Evolutionary conservation across 2,329 filamentous ascomycete genomes (phyloP), one percentile per base, ranked within the genome.

Genomic region (Trichophyton simii): DNA sequence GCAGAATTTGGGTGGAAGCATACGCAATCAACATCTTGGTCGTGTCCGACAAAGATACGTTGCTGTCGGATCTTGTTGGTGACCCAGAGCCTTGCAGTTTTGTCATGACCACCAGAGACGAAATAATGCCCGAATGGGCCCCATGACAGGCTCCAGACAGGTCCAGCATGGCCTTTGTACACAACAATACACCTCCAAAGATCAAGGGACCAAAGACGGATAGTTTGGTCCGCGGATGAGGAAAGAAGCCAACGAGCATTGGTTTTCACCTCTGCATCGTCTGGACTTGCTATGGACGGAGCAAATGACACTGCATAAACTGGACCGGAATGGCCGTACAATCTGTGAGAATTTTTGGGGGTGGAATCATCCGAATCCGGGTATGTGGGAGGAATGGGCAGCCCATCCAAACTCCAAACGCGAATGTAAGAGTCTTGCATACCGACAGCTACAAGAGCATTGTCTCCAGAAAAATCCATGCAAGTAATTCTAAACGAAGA

Each of bases 121-220:
- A 99, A 99, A 76, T 99, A 99, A 74, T 97, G 91, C 0, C 94
- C 94, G 61, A 91, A 91, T 0, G 94, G 94, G 3, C 90, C 87
- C 88, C 92, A 99, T 11, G 85, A 82, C 4, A 96, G 81, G 66
- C 92, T 87, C 82, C 90, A 94, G 3, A 96, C 86, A 0, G 94
- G 91, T 1, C 88, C 88, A 66, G 91, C 88, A 69, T 97, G 94
- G 1, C 89, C 91, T 70, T 92, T 95, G 79, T 96, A 99, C 11
- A 95, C 85, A 59, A 95, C 94, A 58, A 97, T 80, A 67, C 90
- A 95, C n/a, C 87, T 83, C 87, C 89, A 97, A 15, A 88, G 84
- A 67, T 96, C 91, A 2, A 97, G 78, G 11, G 88, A 95, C 94
- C 94, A 99, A 1, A 99, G 81, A 2, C 94, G 87, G 65, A 97